Percentiles rank a stretch among this genome's conserved stretches.
phyloP scores from a whole-genome alignment of 2,329 filamentous ascomycete species.

The Verticillium tricorpus region DNA sequence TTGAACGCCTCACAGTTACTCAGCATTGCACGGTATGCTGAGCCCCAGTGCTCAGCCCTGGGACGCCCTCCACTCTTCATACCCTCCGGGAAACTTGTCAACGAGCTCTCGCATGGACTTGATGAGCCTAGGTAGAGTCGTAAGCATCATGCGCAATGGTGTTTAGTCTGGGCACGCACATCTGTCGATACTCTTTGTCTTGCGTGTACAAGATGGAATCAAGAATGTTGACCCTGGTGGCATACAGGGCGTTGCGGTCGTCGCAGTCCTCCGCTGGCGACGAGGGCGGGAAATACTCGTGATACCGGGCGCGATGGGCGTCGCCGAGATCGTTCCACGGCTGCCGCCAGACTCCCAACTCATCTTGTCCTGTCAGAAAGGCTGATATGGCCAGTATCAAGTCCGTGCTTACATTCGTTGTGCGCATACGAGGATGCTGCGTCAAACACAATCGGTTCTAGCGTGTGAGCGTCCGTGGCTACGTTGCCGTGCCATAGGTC shows the following conservation, averaged over 20 bases:
- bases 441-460: slow-evolving; percentile 16
- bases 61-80: not conserved
- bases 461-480: slow-evolving; percentile 10
- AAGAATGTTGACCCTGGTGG: slow-evolving; percentile 10
- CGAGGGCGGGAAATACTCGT: slow-evolving; percentile 18
- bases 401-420: slow-evolving; percentile 15
- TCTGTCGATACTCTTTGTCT: not conserved
- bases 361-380: slow-evolving; percentile 7
- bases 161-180: not conserved
- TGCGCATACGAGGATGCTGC: slow-evolving; percentile 18
- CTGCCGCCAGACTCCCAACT: slow-evolving; percentile 20
- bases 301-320: slow-evolving; percentile 19
- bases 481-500: slow-evolving; percentile 21
- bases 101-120: not conserved
- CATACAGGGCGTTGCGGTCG: slow-evolving; percentile 21
- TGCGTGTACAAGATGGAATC: not conserved
- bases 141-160: too few relatives aligned
- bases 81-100: not conserved
- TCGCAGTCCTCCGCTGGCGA: slow-evolving; percentile 22
- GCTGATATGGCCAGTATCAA: not conserved
- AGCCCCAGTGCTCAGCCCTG: not conserved
- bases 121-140: not conserved
- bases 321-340: slow-evolving; percentile 18
- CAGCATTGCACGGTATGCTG: too few relatives aligned
- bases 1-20: too few relatives aligned